Evolutionary conservation across 768 basidiomycete genomes (phyloP).

Genomic region (Boletellus emodensis): DNA sequence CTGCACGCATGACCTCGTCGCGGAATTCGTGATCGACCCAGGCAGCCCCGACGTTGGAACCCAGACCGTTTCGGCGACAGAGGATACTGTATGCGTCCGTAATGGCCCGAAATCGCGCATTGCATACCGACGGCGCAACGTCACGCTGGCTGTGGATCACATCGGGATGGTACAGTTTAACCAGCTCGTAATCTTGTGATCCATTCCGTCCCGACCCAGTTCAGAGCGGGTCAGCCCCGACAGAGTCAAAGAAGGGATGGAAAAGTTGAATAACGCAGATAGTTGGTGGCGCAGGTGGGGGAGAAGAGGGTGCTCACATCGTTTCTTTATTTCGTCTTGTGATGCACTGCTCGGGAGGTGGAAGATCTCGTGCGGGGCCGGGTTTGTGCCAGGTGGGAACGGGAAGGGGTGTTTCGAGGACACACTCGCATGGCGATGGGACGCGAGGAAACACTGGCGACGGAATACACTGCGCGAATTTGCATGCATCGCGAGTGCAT

Average conservation of each 20-base stretch:
- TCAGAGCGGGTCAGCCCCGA: too few relatives aligned
- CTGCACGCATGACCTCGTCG: conserved; percentile 45
- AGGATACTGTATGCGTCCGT: conserved; percentile 57
- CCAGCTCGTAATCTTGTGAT: conserved; percentile 66
- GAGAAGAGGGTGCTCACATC: conserved; percentile 46
- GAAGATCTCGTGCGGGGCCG: conserved; percentile 71
- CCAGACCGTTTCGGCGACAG: conserved; percentile 1
- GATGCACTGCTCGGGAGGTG: conserved; percentile 55
- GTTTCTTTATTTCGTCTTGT: conserved; percentile 57
- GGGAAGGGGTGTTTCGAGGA: conserved; percentile 32
- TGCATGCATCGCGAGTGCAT: not conserved
- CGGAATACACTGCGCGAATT: not conserved
- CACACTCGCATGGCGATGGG: conserved; percentile 9
- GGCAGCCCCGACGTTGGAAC: not conserved
- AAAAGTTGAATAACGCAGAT: not conserved
- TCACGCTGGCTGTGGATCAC: conserved; percentile 38
- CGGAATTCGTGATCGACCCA: conserved; percentile 4
- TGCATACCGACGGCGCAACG: conserved; percentile 43
- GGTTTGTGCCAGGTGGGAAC: conserved; percentile 50
- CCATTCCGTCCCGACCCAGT: not conserved
- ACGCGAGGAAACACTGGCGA: not conserved
- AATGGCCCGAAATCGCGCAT: conserved; percentile 61
- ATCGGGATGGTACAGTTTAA: conserved; percentile 70
- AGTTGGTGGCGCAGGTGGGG: too few relatives aligned
- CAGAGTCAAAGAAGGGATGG: not conserved